phyloP scores from a whole-genome alignment of 345 rosid genomes.

The Erysimum cheiranthoides region DNA sequence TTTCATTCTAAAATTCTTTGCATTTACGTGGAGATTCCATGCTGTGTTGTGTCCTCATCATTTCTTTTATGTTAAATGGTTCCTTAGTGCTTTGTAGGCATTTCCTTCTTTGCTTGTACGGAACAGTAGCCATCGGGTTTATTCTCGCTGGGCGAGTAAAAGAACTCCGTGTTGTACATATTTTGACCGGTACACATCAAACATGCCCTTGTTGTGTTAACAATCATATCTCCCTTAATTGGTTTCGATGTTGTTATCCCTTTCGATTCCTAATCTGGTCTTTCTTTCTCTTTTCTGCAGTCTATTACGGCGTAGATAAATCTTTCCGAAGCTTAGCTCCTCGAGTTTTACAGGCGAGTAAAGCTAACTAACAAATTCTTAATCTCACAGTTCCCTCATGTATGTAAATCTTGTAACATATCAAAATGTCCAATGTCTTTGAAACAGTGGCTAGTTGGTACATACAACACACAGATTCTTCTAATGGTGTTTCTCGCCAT shows the following conservation, averaged over 20 bases:
- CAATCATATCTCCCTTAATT: not conserved
- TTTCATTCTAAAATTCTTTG: constrained; percentile 31
- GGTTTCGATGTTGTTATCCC: constrained; percentile 15
- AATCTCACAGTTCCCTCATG: not conserved
- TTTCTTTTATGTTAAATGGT: constrained; percentile 38
- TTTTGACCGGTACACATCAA: constrained; percentile 63
- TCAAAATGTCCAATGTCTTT: constrained; percentile 2
- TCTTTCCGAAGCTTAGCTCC: constrained; percentile 76
- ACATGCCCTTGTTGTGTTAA: constrained; percentile 6
- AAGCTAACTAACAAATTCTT: constrained; percentile 3
- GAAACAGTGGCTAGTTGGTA: constrained; percentile 83
- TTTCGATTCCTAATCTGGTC: constrained; percentile 12
- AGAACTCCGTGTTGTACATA: constrained; percentile 67
- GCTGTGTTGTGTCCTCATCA: constrained; percentile 17
- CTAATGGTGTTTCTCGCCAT: constrained; percentile 82
- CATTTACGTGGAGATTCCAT: constrained; percentile 26
- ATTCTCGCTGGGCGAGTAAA: constrained; percentile 80
- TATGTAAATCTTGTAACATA: constrained; percentile 1
- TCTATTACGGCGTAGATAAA: constrained; percentile 76
- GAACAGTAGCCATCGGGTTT: constrained; percentile 72
- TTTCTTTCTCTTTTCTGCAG: constrained; percentile 53
- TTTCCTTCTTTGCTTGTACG: constrained; percentile 82
- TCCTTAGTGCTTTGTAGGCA: constrained; percentile 70
- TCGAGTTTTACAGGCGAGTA: constrained; percentile 70
- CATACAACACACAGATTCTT: constrained; percentile 88